phyloP scores from a whole-genome alignment of 768 basidiomycete genomes.

The Epithele typhae region DNA sequence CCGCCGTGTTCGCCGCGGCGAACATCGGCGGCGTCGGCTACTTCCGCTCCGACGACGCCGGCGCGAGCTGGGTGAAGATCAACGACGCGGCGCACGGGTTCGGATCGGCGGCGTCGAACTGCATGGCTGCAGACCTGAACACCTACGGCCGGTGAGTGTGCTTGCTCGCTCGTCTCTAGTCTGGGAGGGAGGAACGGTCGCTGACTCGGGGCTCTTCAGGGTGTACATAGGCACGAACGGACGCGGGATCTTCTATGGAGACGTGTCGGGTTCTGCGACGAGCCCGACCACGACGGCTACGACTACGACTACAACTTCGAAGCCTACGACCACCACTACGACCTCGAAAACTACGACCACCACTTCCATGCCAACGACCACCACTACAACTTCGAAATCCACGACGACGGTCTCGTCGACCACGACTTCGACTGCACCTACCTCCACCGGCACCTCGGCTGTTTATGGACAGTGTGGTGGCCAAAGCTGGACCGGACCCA shows the following conservation, averaged over 20 bases:
- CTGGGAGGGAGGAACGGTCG: neutral
- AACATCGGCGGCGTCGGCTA: slow-evolving; percentile 46
- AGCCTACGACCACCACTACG: neutral
- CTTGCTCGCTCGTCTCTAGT: too few species aligned
- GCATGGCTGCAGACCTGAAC: slow-evolving; percentile 48
- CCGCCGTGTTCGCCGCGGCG: slow-evolving; percentile 52
- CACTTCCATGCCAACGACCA: slow-evolving; percentile 15
- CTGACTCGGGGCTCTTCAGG: slow-evolving; percentile 27
- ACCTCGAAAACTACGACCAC: slow-evolving; percentile 19
- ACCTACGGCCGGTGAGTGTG: slow-evolving; percentile 47
- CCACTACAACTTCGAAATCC: neutral
- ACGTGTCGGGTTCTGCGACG: slow-evolving; percentile 15
- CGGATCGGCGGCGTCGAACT: slow-evolving; percentile 43
- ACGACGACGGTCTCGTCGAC: too few species aligned
- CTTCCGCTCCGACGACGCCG: slow-evolving; percentile 54
- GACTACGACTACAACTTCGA: neutral
- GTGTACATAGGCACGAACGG: slow-evolving; percentile 62
- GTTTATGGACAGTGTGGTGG: slow-evolving; percentile 45
- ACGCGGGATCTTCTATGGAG: slow-evolving; percentile 48
- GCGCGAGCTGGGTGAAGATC: slow-evolving; percentile 54
- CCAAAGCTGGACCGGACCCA: slow-evolving; percentile 39
- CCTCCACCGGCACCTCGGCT: slow-evolving; percentile 9
- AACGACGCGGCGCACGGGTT: slow-evolving; percentile 57
- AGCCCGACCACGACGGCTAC: slow-evolving; percentile 8
- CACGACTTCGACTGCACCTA: neutral